Conservation (phyloP, 352 stramenopile species). For the Pythium guiyangense region DNA sequence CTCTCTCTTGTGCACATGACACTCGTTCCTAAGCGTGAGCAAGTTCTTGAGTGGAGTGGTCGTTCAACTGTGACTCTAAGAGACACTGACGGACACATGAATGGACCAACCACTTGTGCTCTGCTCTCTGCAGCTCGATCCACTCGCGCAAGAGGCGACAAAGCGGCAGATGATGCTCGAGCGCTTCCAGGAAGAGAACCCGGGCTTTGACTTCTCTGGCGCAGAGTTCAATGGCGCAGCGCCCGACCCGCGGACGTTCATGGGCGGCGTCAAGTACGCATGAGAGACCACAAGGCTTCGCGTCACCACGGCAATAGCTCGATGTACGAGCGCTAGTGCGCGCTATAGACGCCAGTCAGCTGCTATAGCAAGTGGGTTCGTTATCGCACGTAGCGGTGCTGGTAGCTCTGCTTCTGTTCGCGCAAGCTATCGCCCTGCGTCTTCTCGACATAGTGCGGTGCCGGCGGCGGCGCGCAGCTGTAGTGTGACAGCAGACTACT, state of each 20-base stretch:
- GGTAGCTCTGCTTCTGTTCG: slow-evolving; percentile 15
- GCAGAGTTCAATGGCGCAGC: no score
- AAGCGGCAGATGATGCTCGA: slow-evolving; percentile 97
- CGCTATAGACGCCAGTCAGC: no score
- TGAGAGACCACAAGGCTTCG: slow-evolving; percentile 15
- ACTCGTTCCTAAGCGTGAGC: no score
- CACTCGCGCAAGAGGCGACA: slow-evolving; percentile 90
- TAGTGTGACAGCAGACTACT: slow-evolving; percentile 3
- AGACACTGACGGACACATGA: no score
- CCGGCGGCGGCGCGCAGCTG: not conserved
- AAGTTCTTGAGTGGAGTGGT: no score
- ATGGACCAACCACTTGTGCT: no score
- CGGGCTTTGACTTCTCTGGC: slow-evolving; percentile 99
- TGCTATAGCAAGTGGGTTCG: not conserved
- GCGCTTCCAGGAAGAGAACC: slow-evolving; percentile 97
- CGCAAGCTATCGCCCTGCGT: slow-evolving; percentile 12
- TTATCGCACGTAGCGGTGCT: slow-evolving; percentile 11
- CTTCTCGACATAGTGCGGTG: not conserved
- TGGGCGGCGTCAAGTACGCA: no score
- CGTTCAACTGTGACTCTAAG: no score
- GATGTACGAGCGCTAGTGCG: no score
- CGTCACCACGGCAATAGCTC: no score
- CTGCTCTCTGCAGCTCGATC: no score
- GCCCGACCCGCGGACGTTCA: no score
- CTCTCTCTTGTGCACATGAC: slow-evolving; percentile 4